A percentile compares a stretch with the other conserved stretches of the same genome.
These are phyloP conservation scores for Botrytis pseudocinerea DNA, from an alignment of 2,329 filamentous ascomycete species.

Conservation along the genomic window DNA sequence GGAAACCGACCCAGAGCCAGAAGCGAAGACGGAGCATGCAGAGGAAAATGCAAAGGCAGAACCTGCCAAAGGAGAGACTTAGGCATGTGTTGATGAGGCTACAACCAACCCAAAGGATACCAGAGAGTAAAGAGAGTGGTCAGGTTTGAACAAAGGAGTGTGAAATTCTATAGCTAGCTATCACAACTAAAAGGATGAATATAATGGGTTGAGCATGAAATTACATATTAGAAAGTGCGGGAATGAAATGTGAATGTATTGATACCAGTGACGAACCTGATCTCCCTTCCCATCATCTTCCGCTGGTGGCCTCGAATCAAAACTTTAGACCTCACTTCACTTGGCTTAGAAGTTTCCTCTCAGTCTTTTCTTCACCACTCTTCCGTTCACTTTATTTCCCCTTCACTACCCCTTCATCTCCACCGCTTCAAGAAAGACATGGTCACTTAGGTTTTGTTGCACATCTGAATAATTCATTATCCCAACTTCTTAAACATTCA, in stretches of 20 bases:
- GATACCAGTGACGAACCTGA: neutral
- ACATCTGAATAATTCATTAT: neutral
- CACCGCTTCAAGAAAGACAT: neutral
- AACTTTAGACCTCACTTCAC: neutral
- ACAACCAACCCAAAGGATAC: neutral
- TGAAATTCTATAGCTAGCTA: neutral
- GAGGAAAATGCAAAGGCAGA: slow-evolving; percentile 24
- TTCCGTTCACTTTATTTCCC: neutral
- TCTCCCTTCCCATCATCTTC: too few species aligned
- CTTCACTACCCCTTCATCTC: neutral
- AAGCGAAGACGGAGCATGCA: neutral
- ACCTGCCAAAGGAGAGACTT: slow-evolving; percentile 25
- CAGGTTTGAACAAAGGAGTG: neutral
- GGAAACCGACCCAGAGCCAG: neutral
- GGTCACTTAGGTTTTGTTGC: neutral
- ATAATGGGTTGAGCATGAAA: neutral
- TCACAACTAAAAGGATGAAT: neutral
- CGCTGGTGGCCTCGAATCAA: neutral
- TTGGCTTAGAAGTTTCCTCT: neutral
- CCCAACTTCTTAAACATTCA: too few species aligned
- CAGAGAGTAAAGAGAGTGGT: neutral
- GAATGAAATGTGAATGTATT: neutral
- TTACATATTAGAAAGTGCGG: neutral
- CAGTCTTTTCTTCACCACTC: neutral
- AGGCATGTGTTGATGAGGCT: neutral